Conservation (phyloP, 2,329 filamentous ascomycete species). For the Claviceps sorghi region DNA sequence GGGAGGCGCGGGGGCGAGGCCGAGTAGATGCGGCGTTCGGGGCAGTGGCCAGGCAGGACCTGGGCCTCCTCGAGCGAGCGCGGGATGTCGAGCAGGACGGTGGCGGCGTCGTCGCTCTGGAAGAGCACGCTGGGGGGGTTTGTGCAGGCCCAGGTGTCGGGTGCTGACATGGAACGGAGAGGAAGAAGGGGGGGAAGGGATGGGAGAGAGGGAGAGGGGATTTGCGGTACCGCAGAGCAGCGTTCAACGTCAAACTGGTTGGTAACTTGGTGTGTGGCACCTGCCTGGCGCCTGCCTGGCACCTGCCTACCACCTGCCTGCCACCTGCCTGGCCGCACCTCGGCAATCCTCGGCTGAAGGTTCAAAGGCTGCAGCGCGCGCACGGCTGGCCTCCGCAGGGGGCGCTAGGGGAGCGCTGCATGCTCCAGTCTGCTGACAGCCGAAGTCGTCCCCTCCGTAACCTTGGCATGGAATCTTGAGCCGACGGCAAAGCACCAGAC, state of each 20-base stretch:
- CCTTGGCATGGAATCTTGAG: background rate
- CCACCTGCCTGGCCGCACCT: background rate
- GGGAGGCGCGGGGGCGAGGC: slow-evolving; percentile 27
- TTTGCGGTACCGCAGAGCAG: background rate
- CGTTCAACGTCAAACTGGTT: too few relatives aligned
- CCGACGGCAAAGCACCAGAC: background rate
- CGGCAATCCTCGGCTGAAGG: slow-evolving; percentile 10
- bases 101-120: slow-evolving; percentile 21
- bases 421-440: background rate
- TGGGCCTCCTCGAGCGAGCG: slow-evolving; percentile 55
- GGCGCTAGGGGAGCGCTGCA: background rate
- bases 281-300: too few relatives aligned
- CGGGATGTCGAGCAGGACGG: slow-evolving; percentile 55
- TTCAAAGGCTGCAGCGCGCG: background rate
- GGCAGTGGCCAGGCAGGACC: slow-evolving; percentile 24
- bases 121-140: slow-evolving; percentile 19
- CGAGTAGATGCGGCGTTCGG: slow-evolving; percentile 30
- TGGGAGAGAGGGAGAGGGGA: background rate
- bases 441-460: background rate
- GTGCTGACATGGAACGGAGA: background rate
- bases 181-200: background rate
- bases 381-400: too few relatives aligned
- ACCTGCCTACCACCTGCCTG: too few relatives aligned
- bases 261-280: too few relatives aligned
- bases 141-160: background rate